These are phyloP conservation scores for Cyberlindnera veronae DNA, from an alignment of 805 yeast species.

Conservation along the genomic window DNA sequence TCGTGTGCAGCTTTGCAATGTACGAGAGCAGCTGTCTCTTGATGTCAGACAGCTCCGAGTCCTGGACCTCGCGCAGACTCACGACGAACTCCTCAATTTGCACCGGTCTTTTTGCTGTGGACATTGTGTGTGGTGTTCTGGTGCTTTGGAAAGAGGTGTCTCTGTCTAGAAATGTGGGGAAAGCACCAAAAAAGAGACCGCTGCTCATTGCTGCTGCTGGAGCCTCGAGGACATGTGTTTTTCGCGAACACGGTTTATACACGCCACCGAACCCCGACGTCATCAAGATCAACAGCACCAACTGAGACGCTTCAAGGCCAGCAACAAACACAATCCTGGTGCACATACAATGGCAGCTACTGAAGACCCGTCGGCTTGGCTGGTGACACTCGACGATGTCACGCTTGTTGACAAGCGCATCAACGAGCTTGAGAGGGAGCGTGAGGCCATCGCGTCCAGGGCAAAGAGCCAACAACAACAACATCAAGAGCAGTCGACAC, in stretches of 20 bases:
- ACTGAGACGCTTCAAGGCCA: too few relatives aligned
- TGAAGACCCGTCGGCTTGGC: neutral
- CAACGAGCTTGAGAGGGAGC: constrained; percentile 11
- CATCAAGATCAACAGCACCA: too few relatives aligned
- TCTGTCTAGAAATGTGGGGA: too few relatives aligned
- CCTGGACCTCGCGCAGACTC: constrained; percentile 53
- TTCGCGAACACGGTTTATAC: too few relatives aligned
- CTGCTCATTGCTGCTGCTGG: too few relatives aligned
- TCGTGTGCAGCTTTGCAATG: constrained; percentile 43
- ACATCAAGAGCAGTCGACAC: neutral
- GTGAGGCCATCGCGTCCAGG: neutral
- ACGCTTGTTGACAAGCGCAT: constrained; percentile 12
- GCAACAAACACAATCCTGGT: too few relatives aligned
- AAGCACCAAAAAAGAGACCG: too few relatives aligned
- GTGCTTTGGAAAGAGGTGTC: neutral
- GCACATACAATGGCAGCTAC: constrained; percentile 9
- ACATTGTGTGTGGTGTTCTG: constrained; percentile 15
- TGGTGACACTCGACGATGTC: constrained; percentile 5
- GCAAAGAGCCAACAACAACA: constrained; percentile 7
- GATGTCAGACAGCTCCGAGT: constrained; percentile 37
- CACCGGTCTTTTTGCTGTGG: constrained; percentile 34
- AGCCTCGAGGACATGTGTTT: too few relatives aligned
- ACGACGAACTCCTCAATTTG: constrained; percentile 44
- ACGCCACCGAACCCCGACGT: too few relatives aligned
- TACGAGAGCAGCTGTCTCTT: constrained; percentile 38